Evolutionary conservation across 1,284 basidiomycete species (phyloP), one percentile per base, ranked within the genome.

Genomic region (Moesziomyces antarcticus): DNA sequence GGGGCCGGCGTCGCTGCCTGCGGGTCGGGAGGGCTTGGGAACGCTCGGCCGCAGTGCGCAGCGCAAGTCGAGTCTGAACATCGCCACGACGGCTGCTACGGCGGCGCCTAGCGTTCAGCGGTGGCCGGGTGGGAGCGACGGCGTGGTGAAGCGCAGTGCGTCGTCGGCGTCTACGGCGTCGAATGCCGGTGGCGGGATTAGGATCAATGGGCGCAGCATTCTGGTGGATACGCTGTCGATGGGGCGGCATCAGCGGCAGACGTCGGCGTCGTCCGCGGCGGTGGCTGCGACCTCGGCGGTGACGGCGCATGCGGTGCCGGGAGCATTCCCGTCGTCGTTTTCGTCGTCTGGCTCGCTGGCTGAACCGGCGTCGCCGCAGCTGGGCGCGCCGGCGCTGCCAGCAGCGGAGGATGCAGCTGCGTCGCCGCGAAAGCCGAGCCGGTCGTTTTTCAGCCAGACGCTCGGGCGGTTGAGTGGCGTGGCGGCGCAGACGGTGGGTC

Each of bases 361-460:
- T 60, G 59, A 20, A 52, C 45, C n/a, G 43, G 43, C 18, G 14
- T 24, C 21, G 41, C 45, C 13, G 30, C 45, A 43, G 46, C 21
- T 50, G 44, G 21, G 5, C 5, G 8, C 25, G 25, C 25, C 25
- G 25, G 25, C 25, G 5, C 25, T 27, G 25, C 25, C 25, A 6
- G 25, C 44, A 33, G 30, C 30, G 11, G 30, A 33, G 10, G 30
- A 33, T 37, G 42, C 40, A 8, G 51, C 55, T 1, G 35, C 20
- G 3, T 51, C 44, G 16, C 42, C 68, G 5, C 54, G 53, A 43
- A 65, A 56, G 56, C 54, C 65, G 11, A 33, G 30, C 30, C 30
- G 30, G 7, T 64, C 61, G 24, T 73, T 73, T 50, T 52, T 73
- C n/a, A 73, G 65, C 50, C 71, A 73, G 71, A 73, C 71, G 18